Percentiles rank a stretch among this genome's conserved stretches.
phyloP scores from a whole-genome alignment of 352 stramenopile species.

The Pythium brassicae region DNA sequence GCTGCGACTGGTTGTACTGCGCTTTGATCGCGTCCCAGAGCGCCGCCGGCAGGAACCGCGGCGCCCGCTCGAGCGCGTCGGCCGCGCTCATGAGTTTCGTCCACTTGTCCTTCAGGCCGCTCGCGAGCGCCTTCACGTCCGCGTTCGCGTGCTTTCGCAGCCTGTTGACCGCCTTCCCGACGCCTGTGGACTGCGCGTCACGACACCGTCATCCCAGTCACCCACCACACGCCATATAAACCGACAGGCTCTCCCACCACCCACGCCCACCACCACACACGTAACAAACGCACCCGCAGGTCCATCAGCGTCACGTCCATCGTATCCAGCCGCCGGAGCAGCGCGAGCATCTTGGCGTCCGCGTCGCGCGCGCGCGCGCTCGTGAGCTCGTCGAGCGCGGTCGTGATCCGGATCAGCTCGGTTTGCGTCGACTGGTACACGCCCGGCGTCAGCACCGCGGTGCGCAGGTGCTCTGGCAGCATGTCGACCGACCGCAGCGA shows the following conservation, averaged over 20 bases:
- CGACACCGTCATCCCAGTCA: neutral
- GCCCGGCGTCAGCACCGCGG: conserved; percentile 75
- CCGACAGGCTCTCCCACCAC: too few species aligned
- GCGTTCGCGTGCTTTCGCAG: conserved; percentile 69
- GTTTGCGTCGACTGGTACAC: conserved; percentile 78
- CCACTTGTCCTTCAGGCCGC: conserved; percentile 75
- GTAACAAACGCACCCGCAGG: conserved; percentile 44
- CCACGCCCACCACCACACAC: neutral
- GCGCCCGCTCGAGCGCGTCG: conserved; percentile 47
- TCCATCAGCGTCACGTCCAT: conserved; percentile 79
- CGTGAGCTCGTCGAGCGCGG: conserved; percentile 54
- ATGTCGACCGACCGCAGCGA: conserved; percentile 80
- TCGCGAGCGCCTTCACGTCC: conserved; percentile 40
- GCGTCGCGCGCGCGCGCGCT: conserved; percentile 20
- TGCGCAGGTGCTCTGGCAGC: conserved; percentile 74
- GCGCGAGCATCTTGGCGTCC: conserved; percentile 43
- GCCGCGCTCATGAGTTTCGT: conserved; percentile 67
- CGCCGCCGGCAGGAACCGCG: conserved; percentile 53
- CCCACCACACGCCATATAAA: too few species aligned
- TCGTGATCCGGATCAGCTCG: conserved; percentile 61
- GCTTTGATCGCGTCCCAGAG: conserved; percentile 71
- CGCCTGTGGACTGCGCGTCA: conserved; percentile 61
- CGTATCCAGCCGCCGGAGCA: conserved; percentile 60
- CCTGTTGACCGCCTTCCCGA: conserved; percentile 84
- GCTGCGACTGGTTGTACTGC: conserved; percentile 84